Evolutionary conservation across 1,284 basidiomycete genomes (phyloP), one percentile per base, ranked within the genome.

Genomic region (Ganoderma lingzhi): DNA sequence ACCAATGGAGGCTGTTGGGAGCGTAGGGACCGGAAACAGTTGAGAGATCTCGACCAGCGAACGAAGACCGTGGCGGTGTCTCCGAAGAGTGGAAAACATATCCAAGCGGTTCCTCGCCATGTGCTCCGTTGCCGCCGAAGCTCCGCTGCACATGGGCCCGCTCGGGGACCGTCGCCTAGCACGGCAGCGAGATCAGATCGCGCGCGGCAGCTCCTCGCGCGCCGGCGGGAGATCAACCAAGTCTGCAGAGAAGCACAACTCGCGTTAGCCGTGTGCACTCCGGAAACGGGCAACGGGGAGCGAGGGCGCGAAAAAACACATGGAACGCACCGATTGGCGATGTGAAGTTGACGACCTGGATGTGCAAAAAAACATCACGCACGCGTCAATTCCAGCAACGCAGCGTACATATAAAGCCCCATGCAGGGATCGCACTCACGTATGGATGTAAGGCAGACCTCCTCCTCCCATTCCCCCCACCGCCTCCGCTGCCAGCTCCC

Each of bases 401-500:
- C n/a, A 15, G 8, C 12, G 17, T 41, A 4, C 62, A 23, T 42
- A 51, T 44, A n/a, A 35, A 56, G 39, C 64, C n/a, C 41, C n/a
- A n/a, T 2, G 61, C 55, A 3, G 55, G 1, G 45, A 39, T 42
- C 19, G n/a, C 39, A 42, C 78, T 75, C 70, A 81, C 79, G 65
- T 81, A 80, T 23, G 79, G 80, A 71, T 82, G 80, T 63, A 82
- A 56, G 53, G 62, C 72, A 51, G 76, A 70, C 64, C 70, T 67
- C 68, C 72, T 65, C 51, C 76, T 42, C 66, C 53, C 63, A 2
- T 44, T 39, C 71, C 69, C 2, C 61, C 66, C 35, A 55, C 48
- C 17, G 58, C 55, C 32, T 66, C 61, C 63, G 44, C 53, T 59
- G 41, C n/a, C 63, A 53, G 23, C 15, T 41, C 23, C 59, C 15